Evolutionary conservation across 2,329 filamentous ascomycete genomes (phyloP).

Genomic region (Zymoseptoria brevis): DNA sequence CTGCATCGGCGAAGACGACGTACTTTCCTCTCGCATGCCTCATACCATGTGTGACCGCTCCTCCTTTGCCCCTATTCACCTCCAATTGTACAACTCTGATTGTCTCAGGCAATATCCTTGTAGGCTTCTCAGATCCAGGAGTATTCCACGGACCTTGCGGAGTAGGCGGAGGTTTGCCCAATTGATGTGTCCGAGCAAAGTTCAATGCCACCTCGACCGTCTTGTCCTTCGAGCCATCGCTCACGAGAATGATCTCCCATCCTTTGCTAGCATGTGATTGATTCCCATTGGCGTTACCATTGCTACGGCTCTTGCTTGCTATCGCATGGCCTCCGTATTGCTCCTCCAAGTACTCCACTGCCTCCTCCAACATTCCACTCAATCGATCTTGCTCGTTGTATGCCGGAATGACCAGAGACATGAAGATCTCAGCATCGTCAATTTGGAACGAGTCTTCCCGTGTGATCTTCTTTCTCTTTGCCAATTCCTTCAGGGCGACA

Average conservation of each 20-base stretch:
- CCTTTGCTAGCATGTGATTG: constrained; percentile 40
- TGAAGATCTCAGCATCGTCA: constrained; percentile 68
- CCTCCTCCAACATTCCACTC: constrained; percentile 78
- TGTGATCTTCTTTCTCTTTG: constrained; percentile 26
- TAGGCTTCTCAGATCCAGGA: constrained; percentile 38
- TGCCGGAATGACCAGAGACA: constrained; percentile 88
- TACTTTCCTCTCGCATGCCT: constrained; percentile 84
- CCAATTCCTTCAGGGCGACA: constrained; percentile 49
- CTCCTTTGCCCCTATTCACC: constrained; percentile 86
- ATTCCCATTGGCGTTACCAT: constrained; percentile 25
- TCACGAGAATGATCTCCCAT: constrained; percentile 89
- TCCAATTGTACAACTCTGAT: constrained; percentile 72
- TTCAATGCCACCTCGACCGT: constrained; percentile 72
- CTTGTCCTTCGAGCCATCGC: constrained; percentile 77
- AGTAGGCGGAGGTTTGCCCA: constrained; percentile 33
- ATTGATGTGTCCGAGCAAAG: constrained; percentile 65
- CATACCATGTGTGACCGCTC: constrained; percentile 90
- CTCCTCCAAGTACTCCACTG: constrained; percentile 73
- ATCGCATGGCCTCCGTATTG: constrained; percentile 47
- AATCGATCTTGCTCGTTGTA: constrained; percentile 90
- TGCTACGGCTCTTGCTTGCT: constrained; percentile 24
- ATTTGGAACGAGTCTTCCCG: constrained; percentile 49
- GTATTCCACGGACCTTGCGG: constrained; percentile 44
- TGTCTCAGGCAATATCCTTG: constrained; percentile 63
- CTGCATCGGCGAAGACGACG: constrained; percentile 88